A percentile compares a stretch with the other conserved stretches of the same genome.
These are phyloP conservation scores for Symbiodinium pilosum DNA, from an alignment of 73 alveolate genomes.

Conservation along the genomic window DNA sequence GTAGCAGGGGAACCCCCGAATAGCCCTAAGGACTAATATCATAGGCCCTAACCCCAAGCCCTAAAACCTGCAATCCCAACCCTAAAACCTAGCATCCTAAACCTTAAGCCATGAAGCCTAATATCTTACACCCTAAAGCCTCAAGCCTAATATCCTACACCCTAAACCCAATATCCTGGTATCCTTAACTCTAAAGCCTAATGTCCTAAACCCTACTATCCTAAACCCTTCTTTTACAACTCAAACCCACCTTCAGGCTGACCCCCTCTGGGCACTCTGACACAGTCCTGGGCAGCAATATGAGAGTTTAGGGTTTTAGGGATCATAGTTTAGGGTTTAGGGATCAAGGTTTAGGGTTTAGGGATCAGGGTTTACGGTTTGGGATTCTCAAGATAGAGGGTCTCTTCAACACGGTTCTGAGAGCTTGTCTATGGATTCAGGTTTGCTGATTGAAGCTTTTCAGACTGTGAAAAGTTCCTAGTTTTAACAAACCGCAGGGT, in stretches of 20 bases:
- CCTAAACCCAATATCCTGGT: no score
- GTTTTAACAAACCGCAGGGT: neutral
- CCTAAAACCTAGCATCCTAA: no score
- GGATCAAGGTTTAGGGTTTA: neutral
- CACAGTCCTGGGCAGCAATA: no score
- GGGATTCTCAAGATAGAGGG: neutral
- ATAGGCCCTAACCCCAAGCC: no score
- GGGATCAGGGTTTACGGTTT: neutral
- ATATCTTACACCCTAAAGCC: no score
- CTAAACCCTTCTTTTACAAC: neutral
- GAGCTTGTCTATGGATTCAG: neutral
- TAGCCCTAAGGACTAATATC: no score
- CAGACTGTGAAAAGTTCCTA: neutral
- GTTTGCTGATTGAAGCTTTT: neutral
- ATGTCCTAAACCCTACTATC: neutral
- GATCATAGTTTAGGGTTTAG: neutral
- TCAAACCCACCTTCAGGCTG: neutral
- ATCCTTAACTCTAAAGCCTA: neutral
- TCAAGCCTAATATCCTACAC: neutral
- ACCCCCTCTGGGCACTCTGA: constrained; percentile 80
- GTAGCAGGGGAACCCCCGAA: neutral
- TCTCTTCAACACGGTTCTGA: no score
- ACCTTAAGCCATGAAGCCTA: no score
- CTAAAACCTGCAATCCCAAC: neutral
- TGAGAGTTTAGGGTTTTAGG: neutral